These are phyloP conservation scores for Elsinoe arachidis DNA, from an alignment of 2,329 filamentous ascomycete species.

Conservation along the genomic window DNA sequence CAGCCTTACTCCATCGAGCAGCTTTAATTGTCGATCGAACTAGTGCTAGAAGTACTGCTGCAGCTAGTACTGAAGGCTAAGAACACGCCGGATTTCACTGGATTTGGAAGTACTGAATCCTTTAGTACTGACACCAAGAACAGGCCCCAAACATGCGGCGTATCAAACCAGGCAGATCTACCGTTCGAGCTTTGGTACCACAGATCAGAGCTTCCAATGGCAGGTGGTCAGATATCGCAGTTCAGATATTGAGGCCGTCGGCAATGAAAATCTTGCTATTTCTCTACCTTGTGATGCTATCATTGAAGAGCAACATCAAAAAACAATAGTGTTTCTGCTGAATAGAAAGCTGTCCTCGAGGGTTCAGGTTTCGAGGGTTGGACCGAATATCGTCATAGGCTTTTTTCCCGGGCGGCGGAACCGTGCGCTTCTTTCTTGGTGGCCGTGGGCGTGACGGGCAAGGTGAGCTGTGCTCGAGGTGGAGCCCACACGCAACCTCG, in stretches of 20 bases:
- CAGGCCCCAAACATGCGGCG: not conserved
- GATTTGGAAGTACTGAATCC: too few relatives aligned
- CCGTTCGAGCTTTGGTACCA: not conserved
- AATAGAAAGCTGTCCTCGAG: not conserved
- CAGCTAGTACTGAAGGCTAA: too few relatives aligned
- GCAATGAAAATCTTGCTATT: too few relatives aligned
- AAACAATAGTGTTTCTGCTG: not conserved
- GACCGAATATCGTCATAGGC: not conserved
- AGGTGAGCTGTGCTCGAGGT: not conserved
- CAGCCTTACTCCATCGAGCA: too few relatives aligned
- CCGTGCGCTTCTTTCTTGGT: too few relatives aligned
- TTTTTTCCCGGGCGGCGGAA: not conserved
- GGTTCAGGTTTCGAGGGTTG: not conserved
- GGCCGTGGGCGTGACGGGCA: too few relatives aligned
- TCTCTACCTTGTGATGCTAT: not conserved
- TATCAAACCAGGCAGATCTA: constrained; percentile 3
- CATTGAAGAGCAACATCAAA: not conserved
- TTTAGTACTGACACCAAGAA: too few relatives aligned
- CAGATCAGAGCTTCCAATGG: not conserved
- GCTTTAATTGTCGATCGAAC: too few relatives aligned
- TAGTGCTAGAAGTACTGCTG: too few relatives aligned
- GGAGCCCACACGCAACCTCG: constrained; percentile 7
- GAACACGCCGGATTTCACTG: too few relatives aligned
- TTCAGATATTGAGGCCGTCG: not conserved
- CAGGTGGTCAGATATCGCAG: not conserved